phyloP scores from a whole-genome alignment of 208 protist genomes.

The Trypanosoma brucei region DNA sequence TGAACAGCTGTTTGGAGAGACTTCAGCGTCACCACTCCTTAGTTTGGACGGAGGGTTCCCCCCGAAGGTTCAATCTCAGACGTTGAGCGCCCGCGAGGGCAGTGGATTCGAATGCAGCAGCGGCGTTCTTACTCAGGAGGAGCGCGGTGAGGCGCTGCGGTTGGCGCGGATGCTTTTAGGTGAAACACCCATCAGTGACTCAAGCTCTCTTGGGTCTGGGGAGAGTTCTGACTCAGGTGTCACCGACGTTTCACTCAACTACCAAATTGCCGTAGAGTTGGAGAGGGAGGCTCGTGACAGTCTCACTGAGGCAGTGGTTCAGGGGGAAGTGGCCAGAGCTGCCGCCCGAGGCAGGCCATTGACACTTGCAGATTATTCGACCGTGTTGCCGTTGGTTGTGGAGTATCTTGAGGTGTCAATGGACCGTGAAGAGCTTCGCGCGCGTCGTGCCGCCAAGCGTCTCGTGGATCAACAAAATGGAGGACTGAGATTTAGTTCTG shows the following conservation, averaged over 20 bases:
- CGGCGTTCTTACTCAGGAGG: slow-evolving; percentile 11
- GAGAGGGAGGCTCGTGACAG: slow-evolving; percentile 59
- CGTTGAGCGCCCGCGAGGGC: slow-evolving; percentile 13
- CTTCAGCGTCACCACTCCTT: slow-evolving; percentile 31
- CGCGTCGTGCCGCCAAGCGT: slow-evolving; percentile 35
- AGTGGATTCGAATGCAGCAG: background rate
- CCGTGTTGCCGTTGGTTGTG: slow-evolving; percentile 34
- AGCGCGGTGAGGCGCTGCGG: slow-evolving; percentile 42
- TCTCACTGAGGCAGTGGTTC: slow-evolving; percentile 43
- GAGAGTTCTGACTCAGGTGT: slow-evolving; percentile 35
- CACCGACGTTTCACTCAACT: slow-evolving; percentile 75
- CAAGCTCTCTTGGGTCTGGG: background rate
- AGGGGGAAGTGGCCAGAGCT: slow-evolving; percentile 24
- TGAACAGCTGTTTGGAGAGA: slow-evolving; percentile 41
- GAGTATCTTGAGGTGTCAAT: slow-evolving; percentile 83
- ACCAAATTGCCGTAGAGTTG: slow-evolving; percentile 60
- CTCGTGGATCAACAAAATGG: slow-evolving; percentile 4
- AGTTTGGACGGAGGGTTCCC: slow-evolving; percentile 19
- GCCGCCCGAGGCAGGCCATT: slow-evolving; percentile 13
- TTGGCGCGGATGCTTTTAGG: background rate
- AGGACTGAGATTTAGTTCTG: background rate
- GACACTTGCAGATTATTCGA: slow-evolving; percentile 21
- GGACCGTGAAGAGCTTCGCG: slow-evolving; percentile 66
- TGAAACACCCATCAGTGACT: background rate
- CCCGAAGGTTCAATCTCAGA: slow-evolving; percentile 6